Evolutionary conservation across 2,329 filamentous ascomycete genomes (phyloP), one percentile per base, ranked within the genome.

Genomic region (Blumeriella jaapii): DNA sequence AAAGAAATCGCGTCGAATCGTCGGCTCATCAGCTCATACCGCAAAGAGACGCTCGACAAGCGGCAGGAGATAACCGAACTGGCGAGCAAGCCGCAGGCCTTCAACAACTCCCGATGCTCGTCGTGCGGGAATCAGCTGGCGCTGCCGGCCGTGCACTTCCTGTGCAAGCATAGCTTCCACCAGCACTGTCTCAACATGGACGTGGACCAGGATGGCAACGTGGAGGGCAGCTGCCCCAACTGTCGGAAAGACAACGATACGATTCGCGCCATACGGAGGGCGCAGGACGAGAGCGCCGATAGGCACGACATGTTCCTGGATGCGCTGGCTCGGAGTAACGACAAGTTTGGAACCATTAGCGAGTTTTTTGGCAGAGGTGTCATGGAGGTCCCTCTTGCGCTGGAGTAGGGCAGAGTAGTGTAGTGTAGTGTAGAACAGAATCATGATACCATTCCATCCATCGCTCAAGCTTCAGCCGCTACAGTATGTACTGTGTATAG

Each of bases 121-220:
- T 78, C 82, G 33, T 98, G 91, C 56, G 71, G 76, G 3, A 39
- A 40, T 23, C 69, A 74, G 16, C 68, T 96, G 12, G 87, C 95
- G 46, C 65, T 96, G 9, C 91, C 91, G 0, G 83, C 79, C 0
- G 87, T 98, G 30, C 91, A 98, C 56, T 98, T 98, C 57, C 61
- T 98, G 44, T 98, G 91, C 64, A 94, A 93, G 58, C 91, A 98
- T 58, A 87, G 80, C 41, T 98, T 95, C 66, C 91, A 98, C 56
- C 84, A 93, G 61, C 71, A 83, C 29, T 98, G 89, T 58, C 63
- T 98, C 26, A 82, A 83, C 54, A 64, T 67, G 4, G 46, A 53
- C 41, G 44, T 46, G 13, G 47, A 41, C 10, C 48, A 53, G 24
- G 67, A 71, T 14, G 64, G 65, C 8, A 76, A 78, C 33, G 67